These are phyloP conservation scores for Phialophora macrospora DNA, from an alignment of 2,329 filamentous ascomycete genomes.

Conservation along the genomic window DNA sequence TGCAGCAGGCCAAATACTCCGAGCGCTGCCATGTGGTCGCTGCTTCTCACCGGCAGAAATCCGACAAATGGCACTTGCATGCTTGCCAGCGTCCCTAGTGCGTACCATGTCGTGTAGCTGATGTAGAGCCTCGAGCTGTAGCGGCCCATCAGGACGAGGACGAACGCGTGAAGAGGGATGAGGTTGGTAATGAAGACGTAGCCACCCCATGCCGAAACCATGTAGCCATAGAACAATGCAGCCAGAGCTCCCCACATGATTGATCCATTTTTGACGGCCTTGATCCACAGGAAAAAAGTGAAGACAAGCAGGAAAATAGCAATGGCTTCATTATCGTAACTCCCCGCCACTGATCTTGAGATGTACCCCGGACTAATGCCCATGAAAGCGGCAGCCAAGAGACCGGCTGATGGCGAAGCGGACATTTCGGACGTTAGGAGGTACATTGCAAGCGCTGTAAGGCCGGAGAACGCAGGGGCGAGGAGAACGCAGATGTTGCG, in stretches of 20 bases:
- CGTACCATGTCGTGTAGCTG: conserved; percentile 98
- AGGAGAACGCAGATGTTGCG: conserved; percentile 98
- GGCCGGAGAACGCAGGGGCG: conserved; percentile 88
- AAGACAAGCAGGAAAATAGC: conserved; percentile 98
- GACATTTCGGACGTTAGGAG: conserved; percentile 98
- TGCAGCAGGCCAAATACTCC: conserved; percentile 96
- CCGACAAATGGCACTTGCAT: conserved; percentile 99
- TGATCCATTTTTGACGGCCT: conserved; percentile 93
- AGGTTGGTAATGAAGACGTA: conserved; percentile 99
- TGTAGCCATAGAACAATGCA: conserved; percentile 98
- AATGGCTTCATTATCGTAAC: conserved; percentile 99
- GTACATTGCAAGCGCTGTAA: conserved; percentile 91
- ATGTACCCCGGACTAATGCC: conserved; percentile 97
- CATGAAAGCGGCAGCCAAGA: conserved; percentile 94
- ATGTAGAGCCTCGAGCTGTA: conserved; percentile 95
- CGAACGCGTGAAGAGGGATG: conserved; percentile 90
- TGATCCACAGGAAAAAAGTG: conserved; percentile 99
- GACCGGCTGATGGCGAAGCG: conserved; percentile 88
- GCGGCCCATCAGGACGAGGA: conserved; percentile 93
- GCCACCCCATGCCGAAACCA: conserved; percentile 99
- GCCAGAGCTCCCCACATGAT: conserved; percentile 95
- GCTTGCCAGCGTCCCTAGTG: conserved; percentile 90
- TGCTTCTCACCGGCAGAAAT: conserved; percentile 93
- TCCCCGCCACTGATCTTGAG: conserved; percentile 94
- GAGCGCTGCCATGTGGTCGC: conserved; percentile 96